These are phyloP conservation scores for Suhomyces choctaworum DNA, from an alignment of 1,139 yeast genomes.

Conservation along the genomic window DNA sequence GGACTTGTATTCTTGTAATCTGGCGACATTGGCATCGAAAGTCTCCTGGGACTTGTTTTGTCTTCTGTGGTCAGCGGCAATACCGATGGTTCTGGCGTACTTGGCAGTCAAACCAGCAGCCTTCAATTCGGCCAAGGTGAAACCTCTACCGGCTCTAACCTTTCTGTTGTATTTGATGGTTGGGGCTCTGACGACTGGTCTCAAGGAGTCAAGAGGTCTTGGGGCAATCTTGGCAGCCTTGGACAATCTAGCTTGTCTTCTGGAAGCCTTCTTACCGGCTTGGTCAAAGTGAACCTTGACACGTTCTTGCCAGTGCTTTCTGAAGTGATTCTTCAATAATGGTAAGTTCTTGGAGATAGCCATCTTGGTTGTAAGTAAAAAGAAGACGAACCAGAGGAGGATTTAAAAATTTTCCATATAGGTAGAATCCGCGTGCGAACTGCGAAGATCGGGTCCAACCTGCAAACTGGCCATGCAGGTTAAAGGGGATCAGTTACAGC, in stretches of 20 bases:
- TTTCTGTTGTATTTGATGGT: slow-evolving; percentile 99
- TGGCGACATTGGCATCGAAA: slow-evolving; percentile 90
- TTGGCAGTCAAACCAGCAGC: slow-evolving; percentile 95
- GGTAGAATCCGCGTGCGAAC: slow-evolving; percentile 10
- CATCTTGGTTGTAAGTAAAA: slow-evolving; percentile 34
- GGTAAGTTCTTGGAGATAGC: slow-evolving; percentile 98
- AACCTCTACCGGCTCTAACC: slow-evolving; percentile 99
- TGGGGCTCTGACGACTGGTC: slow-evolving; percentile 99
- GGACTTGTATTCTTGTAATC: slow-evolving; percentile 95
- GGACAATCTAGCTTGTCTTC: slow-evolving; percentile 92
- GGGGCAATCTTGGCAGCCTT: slow-evolving; percentile 97
- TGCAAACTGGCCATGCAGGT: slow-evolving; percentile 9
- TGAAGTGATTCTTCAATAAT: slow-evolving; percentile 94
- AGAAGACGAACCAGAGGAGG: slow-evolving; percentile 8
- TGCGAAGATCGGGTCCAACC: slow-evolving; percentile 3
- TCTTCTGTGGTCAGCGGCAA: slow-evolving; percentile 99
- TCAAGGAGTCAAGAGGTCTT: slow-evolving; percentile 92
- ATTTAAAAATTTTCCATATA: slow-evolving; percentile 14
- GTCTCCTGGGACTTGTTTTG: slow-evolving; percentile 97
- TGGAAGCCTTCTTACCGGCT: slow-evolving; percentile 97
- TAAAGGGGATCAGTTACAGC: neutral
- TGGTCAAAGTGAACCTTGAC: slow-evolving; percentile 99
- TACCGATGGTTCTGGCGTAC: slow-evolving; percentile 98
- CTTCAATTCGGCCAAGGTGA: slow-evolving; percentile 96
- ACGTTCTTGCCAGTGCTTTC: slow-evolving; percentile 99